phyloP scores from a whole-genome alignment of 78 protist genomes.

The Speleostelium caveatum region DNA sequence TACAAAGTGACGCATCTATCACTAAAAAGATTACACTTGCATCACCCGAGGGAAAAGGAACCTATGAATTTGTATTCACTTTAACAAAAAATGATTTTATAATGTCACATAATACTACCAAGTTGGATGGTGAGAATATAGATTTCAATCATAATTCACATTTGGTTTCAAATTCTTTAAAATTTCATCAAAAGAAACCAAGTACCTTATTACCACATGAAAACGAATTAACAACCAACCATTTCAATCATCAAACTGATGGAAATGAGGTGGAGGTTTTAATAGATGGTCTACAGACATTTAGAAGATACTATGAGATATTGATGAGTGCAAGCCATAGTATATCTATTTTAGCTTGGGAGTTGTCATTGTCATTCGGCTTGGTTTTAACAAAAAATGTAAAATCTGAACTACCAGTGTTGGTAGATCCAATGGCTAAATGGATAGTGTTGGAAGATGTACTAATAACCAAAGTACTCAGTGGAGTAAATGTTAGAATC shows the following conservation, averaged over 20 bases:
- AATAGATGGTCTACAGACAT: constrained; percentile 87
- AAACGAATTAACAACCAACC: constrained; percentile 12
- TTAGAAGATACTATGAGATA: constrained; percentile 79
- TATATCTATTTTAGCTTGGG: constrained; percentile 86
- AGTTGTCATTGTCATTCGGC: constrained; percentile 84
- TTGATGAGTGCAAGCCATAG: constrained; percentile 80
- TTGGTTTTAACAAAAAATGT: constrained; percentile 63
- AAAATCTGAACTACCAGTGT: constrained; percentile 19
- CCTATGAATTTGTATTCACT: constrained; percentile 71
- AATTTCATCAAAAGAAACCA: background rate
- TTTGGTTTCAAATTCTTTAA: background rate
- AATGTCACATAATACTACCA: background rate
- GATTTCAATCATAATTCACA: constrained; percentile 21
- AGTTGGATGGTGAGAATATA: constrained; percentile 44
- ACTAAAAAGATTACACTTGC: constrained; percentile 61
- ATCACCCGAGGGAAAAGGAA: constrained; percentile 67
- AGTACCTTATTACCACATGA: background rate
- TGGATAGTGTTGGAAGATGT: constrained; percentile 84
- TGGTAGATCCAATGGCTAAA: constrained; percentile 7
- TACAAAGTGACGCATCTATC: constrained; percentile 37
- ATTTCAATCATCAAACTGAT: constrained; percentile 36
- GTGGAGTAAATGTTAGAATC: constrained; percentile 80
- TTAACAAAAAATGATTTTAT: constrained; percentile 46
- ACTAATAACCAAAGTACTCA: constrained; percentile 59
- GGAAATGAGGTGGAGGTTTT: constrained; percentile 77